Percentiles rank a stretch among this genome's conserved stretches.
These are phyloP conservation scores for Mycosphaerelloides madeirae DNA, from an alignment of 2,329 filamentous ascomycete species.

Conservation along the genomic window DNA sequence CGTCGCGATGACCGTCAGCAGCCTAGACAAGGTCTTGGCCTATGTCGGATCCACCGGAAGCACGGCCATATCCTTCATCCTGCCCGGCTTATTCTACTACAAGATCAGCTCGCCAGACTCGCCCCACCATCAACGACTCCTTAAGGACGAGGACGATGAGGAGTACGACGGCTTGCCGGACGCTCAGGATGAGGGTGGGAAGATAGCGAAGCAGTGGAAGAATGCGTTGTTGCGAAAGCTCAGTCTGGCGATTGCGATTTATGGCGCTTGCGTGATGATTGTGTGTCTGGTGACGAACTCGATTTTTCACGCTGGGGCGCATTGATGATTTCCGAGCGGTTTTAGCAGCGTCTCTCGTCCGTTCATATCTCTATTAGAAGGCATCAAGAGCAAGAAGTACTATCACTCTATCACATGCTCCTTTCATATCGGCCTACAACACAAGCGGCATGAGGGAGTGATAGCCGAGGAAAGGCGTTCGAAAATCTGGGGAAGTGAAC, in stretches of 20 bases:
- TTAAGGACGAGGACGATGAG: conserved; percentile 90
- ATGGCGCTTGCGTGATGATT: conserved; percentile 83
- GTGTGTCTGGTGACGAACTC: conserved; percentile 82
- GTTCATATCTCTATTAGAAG: too few relatives aligned
- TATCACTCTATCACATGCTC: too few relatives aligned
- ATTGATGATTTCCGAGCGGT: too few relatives aligned
- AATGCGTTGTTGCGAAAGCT: conserved; percentile 62
- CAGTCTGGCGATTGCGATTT: conserved; percentile 71
- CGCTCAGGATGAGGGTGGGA: conserved; percentile 50
- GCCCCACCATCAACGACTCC: conserved; percentile 74
- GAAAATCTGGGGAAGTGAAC: too few relatives aligned
- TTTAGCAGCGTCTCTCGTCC: too few relatives aligned
- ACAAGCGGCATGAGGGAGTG: too few relatives aligned
- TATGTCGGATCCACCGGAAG: conserved; percentile 94
- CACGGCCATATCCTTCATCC: conserved; percentile 93
- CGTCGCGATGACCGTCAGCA: conserved; percentile 84
- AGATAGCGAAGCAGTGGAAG: conserved; percentile 44
- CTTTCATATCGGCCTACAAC: too few relatives aligned
- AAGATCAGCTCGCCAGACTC: conserved; percentile 92
- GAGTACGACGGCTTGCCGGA: conserved; percentile 56
- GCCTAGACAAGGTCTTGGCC: conserved; percentile 82
- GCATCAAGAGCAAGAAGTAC: too few relatives aligned
- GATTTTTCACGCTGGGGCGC: conserved; percentile 54
- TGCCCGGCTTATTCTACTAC: conserved; percentile 95
- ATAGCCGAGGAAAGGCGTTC: too few relatives aligned